Evolutionary conservation across 2,329 filamentous ascomycete genomes (phyloP).

Genomic region (Monilinia laxa): DNA sequence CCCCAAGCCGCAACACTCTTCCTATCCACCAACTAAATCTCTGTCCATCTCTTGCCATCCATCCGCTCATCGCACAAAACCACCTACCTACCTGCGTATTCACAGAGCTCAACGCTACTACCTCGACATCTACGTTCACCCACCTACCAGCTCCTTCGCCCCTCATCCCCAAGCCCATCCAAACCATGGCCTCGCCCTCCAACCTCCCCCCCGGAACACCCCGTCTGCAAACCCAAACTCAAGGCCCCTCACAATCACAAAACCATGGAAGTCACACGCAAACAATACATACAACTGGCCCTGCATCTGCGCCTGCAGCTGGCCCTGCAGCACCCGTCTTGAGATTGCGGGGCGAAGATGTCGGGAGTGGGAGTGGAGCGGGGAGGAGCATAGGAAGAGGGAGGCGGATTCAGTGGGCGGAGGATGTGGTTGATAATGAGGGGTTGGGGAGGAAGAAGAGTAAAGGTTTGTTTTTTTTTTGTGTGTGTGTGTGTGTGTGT

Average conservation of each 20-base stretch:
- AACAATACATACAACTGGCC: not conserved
- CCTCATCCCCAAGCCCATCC: too few relatives aligned
- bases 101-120: too few relatives aligned
- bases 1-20: too few relatives aligned
- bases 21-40: too few relatives aligned
- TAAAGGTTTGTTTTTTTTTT: conserved; percentile 62
- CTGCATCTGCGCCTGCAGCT: not conserved
- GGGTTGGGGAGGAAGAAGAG: conserved; percentile 90
- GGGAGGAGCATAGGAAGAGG: conserved; percentile 23
- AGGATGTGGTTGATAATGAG: conserved; percentile 93
- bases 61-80: too few relatives aligned
- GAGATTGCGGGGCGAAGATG: conserved; percentile 32
- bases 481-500: not conserved
- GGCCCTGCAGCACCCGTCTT: conserved; percentile 32
- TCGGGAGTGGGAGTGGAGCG: conserved; percentile 1
- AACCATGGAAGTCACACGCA: not conserved
- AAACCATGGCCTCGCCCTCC: too few relatives aligned
- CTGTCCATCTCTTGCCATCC: too few relatives aligned
- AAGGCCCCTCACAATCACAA: not conserved
- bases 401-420: conserved; percentile 83
- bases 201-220: too few relatives aligned
- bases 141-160: too few relatives aligned
- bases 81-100: too few relatives aligned
- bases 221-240: too few relatives aligned
- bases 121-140: too few relatives aligned